These are phyloP conservation scores for Macrophomina pseudophaseolina DNA, from an alignment of 2,329 filamentous ascomycete species.

Conservation along the genomic window DNA sequence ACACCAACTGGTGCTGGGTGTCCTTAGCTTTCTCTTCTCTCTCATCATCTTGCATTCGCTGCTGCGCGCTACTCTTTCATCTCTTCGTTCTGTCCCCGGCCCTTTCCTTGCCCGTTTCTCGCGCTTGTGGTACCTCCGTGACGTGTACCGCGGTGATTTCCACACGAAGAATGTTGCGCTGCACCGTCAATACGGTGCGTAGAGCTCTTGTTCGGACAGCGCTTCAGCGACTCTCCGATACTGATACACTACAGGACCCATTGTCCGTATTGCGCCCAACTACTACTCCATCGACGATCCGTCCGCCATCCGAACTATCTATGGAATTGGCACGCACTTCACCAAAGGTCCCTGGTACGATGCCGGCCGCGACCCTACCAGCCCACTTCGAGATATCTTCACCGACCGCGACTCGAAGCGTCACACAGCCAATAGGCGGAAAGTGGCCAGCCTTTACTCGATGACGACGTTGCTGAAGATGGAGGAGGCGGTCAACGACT, in stretches of 20 bases:
- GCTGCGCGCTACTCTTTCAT: neutral
- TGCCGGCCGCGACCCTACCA: slow-evolving; percentile 36
- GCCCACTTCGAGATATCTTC: neutral
- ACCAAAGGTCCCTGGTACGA: slow-evolving; percentile 56
- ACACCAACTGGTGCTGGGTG: neutral
- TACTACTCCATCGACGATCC: slow-evolving; percentile 40
- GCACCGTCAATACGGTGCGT: neutral
- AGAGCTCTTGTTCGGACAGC: neutral
- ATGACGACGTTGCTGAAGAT: slow-evolving; percentile 5
- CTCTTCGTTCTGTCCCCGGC: neutral
- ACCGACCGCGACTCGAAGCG: neutral
- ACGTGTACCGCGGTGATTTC: neutral
- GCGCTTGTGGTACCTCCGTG: neutral
- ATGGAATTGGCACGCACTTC: slow-evolving; percentile 54
- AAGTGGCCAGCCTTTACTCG: slow-evolving; percentile 7
- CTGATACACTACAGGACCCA: slow-evolving; percentile 29
- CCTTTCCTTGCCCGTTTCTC: neutral
- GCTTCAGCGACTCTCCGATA: neutral
- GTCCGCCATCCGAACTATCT: slow-evolving; percentile 37
- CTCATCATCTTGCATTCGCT: neutral
- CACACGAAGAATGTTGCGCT: neutral
- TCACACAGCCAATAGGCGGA: neutral
- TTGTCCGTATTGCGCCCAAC: slow-evolving; percentile 39
- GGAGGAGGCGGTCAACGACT: neutral
- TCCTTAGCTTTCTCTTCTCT: neutral